Percentiles rank a stretch among this genome's conserved stretches.
phyloP scores from a whole-genome alignment of 495 filamentous ascomycete species.

The Aspergillus haitiensis region DNA sequence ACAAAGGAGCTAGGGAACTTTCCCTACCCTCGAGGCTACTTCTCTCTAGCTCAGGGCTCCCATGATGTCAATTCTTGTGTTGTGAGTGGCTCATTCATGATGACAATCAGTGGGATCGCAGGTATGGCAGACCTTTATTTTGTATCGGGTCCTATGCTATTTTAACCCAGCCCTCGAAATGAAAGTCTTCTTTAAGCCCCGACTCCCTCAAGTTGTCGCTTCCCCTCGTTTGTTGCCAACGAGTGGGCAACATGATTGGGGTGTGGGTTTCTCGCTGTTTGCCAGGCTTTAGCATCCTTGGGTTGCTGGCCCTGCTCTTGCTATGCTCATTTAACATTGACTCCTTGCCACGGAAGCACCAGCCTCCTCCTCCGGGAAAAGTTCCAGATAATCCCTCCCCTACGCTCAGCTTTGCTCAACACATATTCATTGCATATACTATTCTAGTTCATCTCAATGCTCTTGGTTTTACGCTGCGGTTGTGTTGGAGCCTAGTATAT shows the following conservation, averaged over 20 bases:
- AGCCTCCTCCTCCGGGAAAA: slow-evolving; percentile 14
- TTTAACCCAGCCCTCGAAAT: background rate
- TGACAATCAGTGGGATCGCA: background rate
- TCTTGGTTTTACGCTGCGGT: slow-evolving; percentile 33
- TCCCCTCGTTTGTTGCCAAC: background rate
- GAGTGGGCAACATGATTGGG: background rate
- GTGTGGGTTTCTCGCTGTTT: slow-evolving; percentile 39
- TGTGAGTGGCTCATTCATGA: background rate
- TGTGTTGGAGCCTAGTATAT: slow-evolving; percentile 31
- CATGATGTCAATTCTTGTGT: slow-evolving; percentile 3
- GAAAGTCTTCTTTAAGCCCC: background rate
- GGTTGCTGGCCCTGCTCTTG: slow-evolving; percentile 26
- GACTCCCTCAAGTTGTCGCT: background rate
- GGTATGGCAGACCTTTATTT: background rate
- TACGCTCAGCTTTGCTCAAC: slow-evolving; percentile 30
- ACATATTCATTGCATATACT: slow-evolving; percentile 35
- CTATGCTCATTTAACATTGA: slow-evolving; percentile 31
- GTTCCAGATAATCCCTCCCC: slow-evolving; percentile 17
- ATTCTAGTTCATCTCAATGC: slow-evolving; percentile 34
- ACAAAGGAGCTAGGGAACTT: background rate
- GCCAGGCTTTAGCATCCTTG: slow-evolving; percentile 41
- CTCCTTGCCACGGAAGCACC: slow-evolving; percentile 22
- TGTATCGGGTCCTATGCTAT: background rate
- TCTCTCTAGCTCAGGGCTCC: background rate
- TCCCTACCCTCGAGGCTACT: background rate